Percentiles rank a stretch among this genome's conserved stretches.
Evolutionary conservation across 2,329 filamentous ascomycete genomes (phyloP).

Genomic region (Microcyclospora pomicola): DNA sequence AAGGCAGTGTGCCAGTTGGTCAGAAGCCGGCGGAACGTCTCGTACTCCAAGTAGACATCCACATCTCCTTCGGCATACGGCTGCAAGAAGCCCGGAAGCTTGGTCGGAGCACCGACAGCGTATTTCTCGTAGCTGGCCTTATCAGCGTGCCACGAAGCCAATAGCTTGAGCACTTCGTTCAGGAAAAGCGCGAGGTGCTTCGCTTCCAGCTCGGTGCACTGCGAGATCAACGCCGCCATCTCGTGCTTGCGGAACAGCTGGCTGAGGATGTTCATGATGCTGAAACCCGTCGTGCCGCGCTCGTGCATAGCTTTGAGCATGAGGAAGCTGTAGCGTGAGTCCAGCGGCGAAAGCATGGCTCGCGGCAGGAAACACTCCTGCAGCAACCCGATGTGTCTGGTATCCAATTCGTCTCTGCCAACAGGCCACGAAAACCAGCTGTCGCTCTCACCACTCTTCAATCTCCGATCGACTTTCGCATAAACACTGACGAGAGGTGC

Average conservation of each 20-base stretch:
- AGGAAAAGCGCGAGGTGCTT: slow-evolving; percentile 89
- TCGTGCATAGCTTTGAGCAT: slow-evolving; percentile 81
- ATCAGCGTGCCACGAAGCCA: slow-evolving; percentile 73
- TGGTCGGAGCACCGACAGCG: slow-evolving; percentile 52
- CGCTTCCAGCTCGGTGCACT: slow-evolving; percentile 78
- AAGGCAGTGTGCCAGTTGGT: slow-evolving; percentile 85
- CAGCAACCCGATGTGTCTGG: slow-evolving; percentile 60
- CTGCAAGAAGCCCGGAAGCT: slow-evolving; percentile 67
- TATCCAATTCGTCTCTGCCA: slow-evolving; percentile 41
- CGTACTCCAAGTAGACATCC: slow-evolving; percentile 61
- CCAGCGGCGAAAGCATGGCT: slow-evolving; percentile 65
- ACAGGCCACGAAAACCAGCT: slow-evolving; percentile 58
- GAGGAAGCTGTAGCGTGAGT: slow-evolving; percentile 78
- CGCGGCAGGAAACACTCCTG: slow-evolving; percentile 90
- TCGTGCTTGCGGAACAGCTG: slow-evolving; percentile 73
- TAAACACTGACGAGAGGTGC: slow-evolving; percentile 55
- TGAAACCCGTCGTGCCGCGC: slow-evolving; percentile 72
- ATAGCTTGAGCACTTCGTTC: slow-evolving; percentile 64
- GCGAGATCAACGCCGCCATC: slow-evolving; percentile 70
- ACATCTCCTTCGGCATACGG: slow-evolving; percentile 47
- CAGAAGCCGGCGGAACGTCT: slow-evolving; percentile 70
- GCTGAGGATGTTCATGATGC: slow-evolving; percentile 69
- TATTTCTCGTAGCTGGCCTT: slow-evolving; percentile 67
- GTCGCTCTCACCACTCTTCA: slow-evolving; percentile 61
- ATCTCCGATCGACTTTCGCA: slow-evolving; percentile 50